Evolutionary conservation across 345 rosid species (phyloP).

Genomic region (Leavenworthia alabamica): DNA sequence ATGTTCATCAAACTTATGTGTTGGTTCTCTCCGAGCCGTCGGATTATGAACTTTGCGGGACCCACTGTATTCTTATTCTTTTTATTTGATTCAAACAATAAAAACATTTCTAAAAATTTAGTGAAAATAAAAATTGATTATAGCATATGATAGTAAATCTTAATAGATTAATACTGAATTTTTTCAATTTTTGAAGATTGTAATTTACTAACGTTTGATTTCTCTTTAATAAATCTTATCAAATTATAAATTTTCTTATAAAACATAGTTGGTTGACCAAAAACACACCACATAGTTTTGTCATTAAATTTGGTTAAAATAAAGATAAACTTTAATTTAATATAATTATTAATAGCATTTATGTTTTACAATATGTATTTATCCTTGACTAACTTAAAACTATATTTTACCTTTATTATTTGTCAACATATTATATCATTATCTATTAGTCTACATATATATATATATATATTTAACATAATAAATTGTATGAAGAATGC

Average conservation of each 20-base stretch:
- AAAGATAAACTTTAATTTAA: neutral
- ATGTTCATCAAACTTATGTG: neutral
- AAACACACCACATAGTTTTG: neutral
- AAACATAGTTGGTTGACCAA: neutral
- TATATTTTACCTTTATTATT: neutral
- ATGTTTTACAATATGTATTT: neutral
- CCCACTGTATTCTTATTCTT: neutral
- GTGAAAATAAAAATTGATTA: neutral
- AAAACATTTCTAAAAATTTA: neutral
- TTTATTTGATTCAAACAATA: neutral
- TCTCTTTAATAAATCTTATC: neutral
- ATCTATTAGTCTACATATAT: too few relatives aligned
- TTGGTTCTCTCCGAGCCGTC: neutral
- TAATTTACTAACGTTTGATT: neutral
- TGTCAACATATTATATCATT: neutral
- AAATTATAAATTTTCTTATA: neutral
- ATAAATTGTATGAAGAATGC: neutral
- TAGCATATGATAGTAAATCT: neutral
- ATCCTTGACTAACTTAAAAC: neutral
- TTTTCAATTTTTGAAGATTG: neutral
- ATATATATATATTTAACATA: neutral
- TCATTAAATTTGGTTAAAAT: neutral
- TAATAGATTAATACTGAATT: too few relatives aligned
- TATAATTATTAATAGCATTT: neutral
- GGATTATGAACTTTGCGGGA: slow-evolving; percentile 15